Base-by-base conservation (phyloP, 805 yeast genomes). In the Lachancea cidri region DNA sequence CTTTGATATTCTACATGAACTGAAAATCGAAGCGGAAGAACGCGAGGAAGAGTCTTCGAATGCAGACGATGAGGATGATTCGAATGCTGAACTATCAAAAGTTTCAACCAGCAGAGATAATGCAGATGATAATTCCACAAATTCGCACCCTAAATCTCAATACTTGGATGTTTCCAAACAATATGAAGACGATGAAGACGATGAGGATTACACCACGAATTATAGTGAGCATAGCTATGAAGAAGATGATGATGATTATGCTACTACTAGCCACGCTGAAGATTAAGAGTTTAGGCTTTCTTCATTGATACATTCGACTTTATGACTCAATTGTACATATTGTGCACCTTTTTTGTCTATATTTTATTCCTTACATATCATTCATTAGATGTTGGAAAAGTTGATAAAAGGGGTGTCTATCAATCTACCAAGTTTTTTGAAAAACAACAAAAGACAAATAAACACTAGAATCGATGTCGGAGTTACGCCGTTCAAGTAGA, bases 1-100 rank as follows among this genome's bases (percentile, higher is more conserved):
- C 62, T 93, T 87, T 60, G 98, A 93, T 62, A 83, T 91, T 44
- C 73, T 86, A 35, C 93, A 91, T 58, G 98, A 93, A 66, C 71
- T 93, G 61, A 84, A 87, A 58, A 81, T 86, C 27, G 95, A 88
- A 57, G 75, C 84, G 39, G 88, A 84, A 53, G 89, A 82, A 46
- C 70, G 70, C 46, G 78, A 74, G 33, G 66, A 61, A 24, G 45
- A 48, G 22, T 52, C 42, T 9, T 53, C 44, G 11, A 47, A 42
- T 18, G 52, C 47, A 13, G 55, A 50, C 15, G 39, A 34, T 16
- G 31, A 19, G 9, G 32, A 17, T 9, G 27, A 22, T 11, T 22
- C 27, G 27, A 22, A 22, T 22, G 11, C 27, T 11, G 39, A 32
- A 11, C 31, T 17, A 9, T 38, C 36, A 20, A 44, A 43, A 14